A percentile compares a stretch with the other conserved stretches of the same genome.
Conservation (phyloP, 345 rosid species). For the Geranium brycei region DNA sequence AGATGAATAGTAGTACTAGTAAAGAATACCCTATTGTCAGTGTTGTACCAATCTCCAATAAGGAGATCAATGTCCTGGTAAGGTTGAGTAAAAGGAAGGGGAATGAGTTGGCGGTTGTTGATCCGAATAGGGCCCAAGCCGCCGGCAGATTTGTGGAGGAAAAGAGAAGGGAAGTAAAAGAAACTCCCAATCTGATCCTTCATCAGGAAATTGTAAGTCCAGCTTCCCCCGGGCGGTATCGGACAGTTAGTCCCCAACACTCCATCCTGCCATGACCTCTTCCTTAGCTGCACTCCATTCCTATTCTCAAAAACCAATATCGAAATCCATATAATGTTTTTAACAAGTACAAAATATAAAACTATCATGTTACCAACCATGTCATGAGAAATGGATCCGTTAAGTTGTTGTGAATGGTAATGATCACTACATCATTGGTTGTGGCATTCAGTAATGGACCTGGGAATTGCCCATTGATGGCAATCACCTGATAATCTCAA, state of each 20-base stretch:
- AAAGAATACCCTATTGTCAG: constrained; percentile 9
- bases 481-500: constrained; percentile 14
- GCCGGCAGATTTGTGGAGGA: constrained; percentile 25
- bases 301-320: constrained; percentile 8
- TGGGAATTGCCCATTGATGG: constrained; percentile 21
- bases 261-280: constrained; percentile 36
- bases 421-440: constrained; percentile 19
- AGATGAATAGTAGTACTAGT: too few species aligned
- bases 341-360: too few species aligned
- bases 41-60: constrained; percentile 23
- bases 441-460: constrained; percentile 23
- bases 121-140: constrained; percentile 22
- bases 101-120: constrained; percentile 9
- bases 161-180: constrained; percentile 27
- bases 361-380: constrained; percentile 21
- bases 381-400: constrained; percentile 24
- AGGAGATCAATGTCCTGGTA: constrained; percentile 14
- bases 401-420: constrained; percentile 17
- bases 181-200: constrained; percentile 36
- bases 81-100: constrained; percentile 18
- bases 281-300: constrained; percentile 29
- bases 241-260: constrained; percentile 31
- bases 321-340: too few species aligned
- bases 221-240: constrained; percentile 14
- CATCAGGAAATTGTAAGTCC: constrained; percentile 20